Conservation (phyloP, 345 rosid genomes). For the Salix udensis region DNA sequence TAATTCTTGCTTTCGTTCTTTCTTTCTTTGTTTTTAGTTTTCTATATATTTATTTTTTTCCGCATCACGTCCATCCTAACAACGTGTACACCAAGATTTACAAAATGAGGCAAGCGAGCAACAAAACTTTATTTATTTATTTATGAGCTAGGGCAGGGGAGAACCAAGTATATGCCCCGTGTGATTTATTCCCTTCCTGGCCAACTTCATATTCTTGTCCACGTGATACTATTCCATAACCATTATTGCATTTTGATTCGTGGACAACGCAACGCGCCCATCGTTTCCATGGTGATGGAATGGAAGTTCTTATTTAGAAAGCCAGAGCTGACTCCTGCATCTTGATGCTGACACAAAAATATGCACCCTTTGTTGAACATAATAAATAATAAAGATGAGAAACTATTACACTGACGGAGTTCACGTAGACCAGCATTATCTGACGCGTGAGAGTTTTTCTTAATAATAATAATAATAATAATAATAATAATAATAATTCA, state of each 20-base stretch:
- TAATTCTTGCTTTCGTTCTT: too few relatives aligned
- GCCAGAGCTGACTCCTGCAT: not conserved
- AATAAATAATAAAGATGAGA: not conserved
- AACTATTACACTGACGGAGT: not conserved
- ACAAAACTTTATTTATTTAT: too few relatives aligned
- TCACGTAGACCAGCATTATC: not conserved
- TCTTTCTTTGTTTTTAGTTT: too few relatives aligned
- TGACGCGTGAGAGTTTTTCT: not conserved
- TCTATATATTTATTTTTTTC: too few relatives aligned
- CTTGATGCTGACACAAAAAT: not conserved
- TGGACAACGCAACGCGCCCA: not conserved
- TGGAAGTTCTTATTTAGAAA: not conserved
- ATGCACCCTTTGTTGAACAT: not conserved
- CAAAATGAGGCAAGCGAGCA: not conserved
- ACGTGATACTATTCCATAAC: not conserved
- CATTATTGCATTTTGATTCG: not conserved
- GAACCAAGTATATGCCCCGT: slow-evolving; percentile 14
- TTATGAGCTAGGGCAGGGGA: not conserved
- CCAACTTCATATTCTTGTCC: not conserved
- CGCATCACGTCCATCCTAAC: not conserved
- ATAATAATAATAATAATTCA: not conserved
- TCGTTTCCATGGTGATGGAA: not conserved
- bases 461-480: too few relatives aligned
- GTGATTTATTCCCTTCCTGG: slow-evolving; percentile 8
- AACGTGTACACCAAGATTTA: not conserved